phyloP scores from a whole-genome alignment of 257 asterid genomes.

The Catharanthus roseus region DNA sequence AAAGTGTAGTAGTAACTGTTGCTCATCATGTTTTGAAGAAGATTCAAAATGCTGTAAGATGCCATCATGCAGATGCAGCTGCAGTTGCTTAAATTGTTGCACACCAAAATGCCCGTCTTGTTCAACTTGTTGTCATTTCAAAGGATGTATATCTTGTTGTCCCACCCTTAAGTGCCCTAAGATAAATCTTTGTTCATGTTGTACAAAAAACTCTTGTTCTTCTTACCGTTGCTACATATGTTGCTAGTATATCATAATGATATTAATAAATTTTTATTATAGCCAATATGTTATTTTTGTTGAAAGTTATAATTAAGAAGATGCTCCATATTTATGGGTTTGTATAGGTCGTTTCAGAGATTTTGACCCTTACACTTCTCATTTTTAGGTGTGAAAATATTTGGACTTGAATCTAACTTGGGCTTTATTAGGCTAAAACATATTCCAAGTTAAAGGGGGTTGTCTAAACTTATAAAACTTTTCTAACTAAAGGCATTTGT shows the following conservation, averaged over 20 bases:
- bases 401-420: too few relatives aligned
- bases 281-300: background rate
- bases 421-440: too few relatives aligned
- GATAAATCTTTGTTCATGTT: constrained; percentile 45
- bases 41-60: constrained; percentile 25
- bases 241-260: constrained; percentile 29
- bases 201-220: constrained; percentile 44
- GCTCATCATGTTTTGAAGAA: background rate
- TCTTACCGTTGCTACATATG: constrained; percentile 48
- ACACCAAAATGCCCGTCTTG: constrained; percentile 15
- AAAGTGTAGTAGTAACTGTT: constrained; percentile 26
- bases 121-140: constrained; percentile 22
- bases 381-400: too few relatives aligned
- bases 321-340: background rate
- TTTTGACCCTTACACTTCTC: too few relatives aligned
- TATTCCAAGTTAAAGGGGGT: too few relatives aligned
- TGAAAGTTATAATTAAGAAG: background rate
- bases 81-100: constrained; percentile 26
- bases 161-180: constrained; percentile 35
- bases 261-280: background rate
- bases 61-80: constrained; percentile 44
- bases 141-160: constrained; percentile 24
- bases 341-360: background rate
- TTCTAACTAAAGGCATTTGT: too few relatives aligned
- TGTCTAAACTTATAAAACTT: too few relatives aligned